phyloP scores from a whole-genome alignment of 176 grass and related monocot species.

The Oryza brachyantha region DNA sequence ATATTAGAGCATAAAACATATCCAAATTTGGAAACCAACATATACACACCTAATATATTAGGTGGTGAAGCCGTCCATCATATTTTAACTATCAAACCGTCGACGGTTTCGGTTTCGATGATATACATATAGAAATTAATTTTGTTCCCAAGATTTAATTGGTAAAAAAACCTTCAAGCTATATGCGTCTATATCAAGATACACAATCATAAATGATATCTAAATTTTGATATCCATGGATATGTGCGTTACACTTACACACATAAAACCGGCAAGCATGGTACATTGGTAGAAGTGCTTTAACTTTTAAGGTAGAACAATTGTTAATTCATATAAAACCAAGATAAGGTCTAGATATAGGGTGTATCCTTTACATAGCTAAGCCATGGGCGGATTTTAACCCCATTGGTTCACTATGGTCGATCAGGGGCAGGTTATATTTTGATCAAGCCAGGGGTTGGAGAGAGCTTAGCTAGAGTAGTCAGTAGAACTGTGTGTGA shows the following conservation, averaged over 20 bases:
- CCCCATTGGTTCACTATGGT: neutral
- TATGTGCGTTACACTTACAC: neutral
- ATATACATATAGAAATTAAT: neutral
- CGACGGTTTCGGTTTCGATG: neutral
- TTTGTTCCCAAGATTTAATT: neutral
- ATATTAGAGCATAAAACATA: neutral
- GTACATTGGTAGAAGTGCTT: neutral
- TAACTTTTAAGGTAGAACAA: neutral
- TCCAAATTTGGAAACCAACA: neutral
- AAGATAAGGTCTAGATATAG: neutral
- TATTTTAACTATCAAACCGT: neutral
- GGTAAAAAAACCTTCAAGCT: neutral
- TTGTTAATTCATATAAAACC: neutral
- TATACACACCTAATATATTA: neutral
- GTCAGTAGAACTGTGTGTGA: neutral
- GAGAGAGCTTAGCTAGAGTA: neutral
- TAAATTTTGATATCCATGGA: neutral
- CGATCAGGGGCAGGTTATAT: neutral
- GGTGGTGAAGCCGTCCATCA: neutral
- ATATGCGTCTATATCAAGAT: neutral
- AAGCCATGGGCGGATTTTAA: neutral
- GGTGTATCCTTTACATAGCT: neutral
- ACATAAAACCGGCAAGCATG: neutral
- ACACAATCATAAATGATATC: neutral
- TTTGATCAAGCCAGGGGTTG: neutral